Base-by-base conservation (phyloP, 345 rosid genomes). In the Syzygium oleosum region DNA sequence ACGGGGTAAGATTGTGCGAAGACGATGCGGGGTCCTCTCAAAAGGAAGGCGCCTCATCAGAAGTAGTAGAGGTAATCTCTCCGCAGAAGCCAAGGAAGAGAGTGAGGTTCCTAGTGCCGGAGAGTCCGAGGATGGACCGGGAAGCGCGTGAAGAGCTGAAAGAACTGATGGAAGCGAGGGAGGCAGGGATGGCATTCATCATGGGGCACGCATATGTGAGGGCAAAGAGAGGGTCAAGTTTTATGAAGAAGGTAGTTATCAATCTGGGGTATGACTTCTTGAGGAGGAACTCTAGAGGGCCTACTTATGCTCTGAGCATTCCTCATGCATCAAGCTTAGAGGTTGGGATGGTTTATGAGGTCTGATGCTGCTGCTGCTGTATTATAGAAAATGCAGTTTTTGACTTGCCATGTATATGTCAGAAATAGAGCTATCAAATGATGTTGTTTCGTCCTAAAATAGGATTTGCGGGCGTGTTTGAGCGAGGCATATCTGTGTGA, bases 321-420 rank as follows among this genome's bases (percentile, higher is more conserved):
- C 98, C 99, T 9, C 97, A 92, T 56, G 99, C 98, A 73, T 96
- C 98, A 27, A 98, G 98, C 21, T 90, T 98, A 84, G 99, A 98
- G 91, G 99, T 98, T 85, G 99, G 99, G 87, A 96, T 98, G 99
- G 90, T 95, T 43, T 98, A 96, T 91, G 87, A 85, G 88, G 99
- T 98, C 52, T 98, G 88, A 59, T 31, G 87, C 43, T 63, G 86
- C 88, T 25, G 27, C 25, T 25, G 27, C 25, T 80, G 89, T 83
- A 85, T 55, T 88, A 31, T 31, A 49, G 53, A 4, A 14, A 54
- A 84, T 85, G 84, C n/a, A 10, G 80, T 73, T 61, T 61, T 78
- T 25, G 52, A 25, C 22, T 87, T 87, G 68, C 84, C 29, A 61
- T 88, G 90, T 87, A 85, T 87, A 88, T 89, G 85, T 85, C 84